Evolutionary conservation across 352 stramenopile species (phyloP), one percentile per base, ranked within the genome.

Genomic region (Pythium aristosporum): DNA sequence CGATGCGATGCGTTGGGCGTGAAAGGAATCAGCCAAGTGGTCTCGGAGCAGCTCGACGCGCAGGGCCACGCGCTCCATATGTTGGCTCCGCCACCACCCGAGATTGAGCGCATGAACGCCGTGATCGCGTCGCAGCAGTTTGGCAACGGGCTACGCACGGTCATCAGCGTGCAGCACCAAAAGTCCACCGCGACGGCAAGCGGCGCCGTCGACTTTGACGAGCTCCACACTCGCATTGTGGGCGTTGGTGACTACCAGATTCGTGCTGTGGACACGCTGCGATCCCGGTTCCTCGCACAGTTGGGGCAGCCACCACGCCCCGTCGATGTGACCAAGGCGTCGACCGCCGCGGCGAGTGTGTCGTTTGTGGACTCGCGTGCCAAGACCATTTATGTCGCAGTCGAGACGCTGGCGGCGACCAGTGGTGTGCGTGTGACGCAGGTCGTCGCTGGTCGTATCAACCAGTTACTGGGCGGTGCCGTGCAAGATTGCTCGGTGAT

Each of bases 131-230:
- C 83, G 1, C 58, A 82, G 49, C 72, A 80, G 37, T 90, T 92
- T 51, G 77, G 63, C 15, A 73, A 82, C 28, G 83, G 76, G 8
- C 61, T 92, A 34, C 73, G 79, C n/a, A 82, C 75, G 61, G 66
- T 92, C 49, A 87, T 92, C 52, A 92, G 75, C 13, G 75, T 69
- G 13, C 76, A 85, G 34, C 80, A 90, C 39, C 83, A 90, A 44
- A 86, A 92, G 30, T 10, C 34, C 8, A 39, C 34, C 1, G 11
- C 34, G 8, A 72, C 73, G 34, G 64, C 69, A 2, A 80, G 80
- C 61, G 69, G 70, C 9, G 75, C 73, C 23, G 71, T 70, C 3
- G 79, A 92, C 55, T 92, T 90, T 52, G 79, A 90, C 50, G 67
- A 84, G 43, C 62, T 92, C n/a, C 80, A 86, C 43, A 71, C 67